Conservation (phyloP, 2,329 filamentous ascomycete genomes). For the Neurospora sp. region DNA sequence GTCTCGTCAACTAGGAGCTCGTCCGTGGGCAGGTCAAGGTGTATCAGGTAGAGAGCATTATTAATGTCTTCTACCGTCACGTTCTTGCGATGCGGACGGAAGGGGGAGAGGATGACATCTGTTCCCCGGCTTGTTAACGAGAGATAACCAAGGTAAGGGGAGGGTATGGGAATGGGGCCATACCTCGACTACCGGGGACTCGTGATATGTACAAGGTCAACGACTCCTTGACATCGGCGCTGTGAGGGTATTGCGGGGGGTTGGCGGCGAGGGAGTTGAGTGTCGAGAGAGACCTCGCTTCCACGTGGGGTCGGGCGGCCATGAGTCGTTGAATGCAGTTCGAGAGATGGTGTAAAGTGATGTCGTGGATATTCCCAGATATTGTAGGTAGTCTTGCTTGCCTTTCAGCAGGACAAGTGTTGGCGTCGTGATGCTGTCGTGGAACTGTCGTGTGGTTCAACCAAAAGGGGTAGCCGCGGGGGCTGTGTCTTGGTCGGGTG, state of each 20-base stretch:
- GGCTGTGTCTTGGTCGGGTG: background rate
- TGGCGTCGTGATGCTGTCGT: background rate
- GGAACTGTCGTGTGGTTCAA: background rate
- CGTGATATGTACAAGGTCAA: conserved; percentile 84
- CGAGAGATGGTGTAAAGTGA: background rate
- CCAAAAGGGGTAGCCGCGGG: background rate
- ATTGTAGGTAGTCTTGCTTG: background rate
- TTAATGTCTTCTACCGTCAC: conserved; percentile 81
- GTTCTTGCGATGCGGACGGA: conserved; percentile 80
- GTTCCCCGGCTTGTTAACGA: background rate
- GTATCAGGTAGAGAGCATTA: conserved; percentile 83
- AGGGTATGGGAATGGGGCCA: conserved; percentile 13
- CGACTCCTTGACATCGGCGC: conserved; percentile 60
- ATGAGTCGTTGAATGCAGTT: conserved; percentile 1
- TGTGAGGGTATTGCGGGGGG: conserved; percentile 75
- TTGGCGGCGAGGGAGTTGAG: conserved; percentile 76
- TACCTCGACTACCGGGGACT: conserved; percentile 84
- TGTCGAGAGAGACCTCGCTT: conserved; percentile 73
- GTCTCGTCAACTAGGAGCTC: conserved; percentile 24
- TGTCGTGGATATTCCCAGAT: background rate
- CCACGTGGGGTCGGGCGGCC: conserved; percentile 34
- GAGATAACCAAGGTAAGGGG: conserved; percentile 3
- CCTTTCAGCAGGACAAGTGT: background rate
- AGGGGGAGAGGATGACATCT: conserved; percentile 88
- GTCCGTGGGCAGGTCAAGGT: conserved; percentile 59